Base-by-base conservation (phyloP, 164 flowering plant genomes). In the Vitis amurensis region DNA sequence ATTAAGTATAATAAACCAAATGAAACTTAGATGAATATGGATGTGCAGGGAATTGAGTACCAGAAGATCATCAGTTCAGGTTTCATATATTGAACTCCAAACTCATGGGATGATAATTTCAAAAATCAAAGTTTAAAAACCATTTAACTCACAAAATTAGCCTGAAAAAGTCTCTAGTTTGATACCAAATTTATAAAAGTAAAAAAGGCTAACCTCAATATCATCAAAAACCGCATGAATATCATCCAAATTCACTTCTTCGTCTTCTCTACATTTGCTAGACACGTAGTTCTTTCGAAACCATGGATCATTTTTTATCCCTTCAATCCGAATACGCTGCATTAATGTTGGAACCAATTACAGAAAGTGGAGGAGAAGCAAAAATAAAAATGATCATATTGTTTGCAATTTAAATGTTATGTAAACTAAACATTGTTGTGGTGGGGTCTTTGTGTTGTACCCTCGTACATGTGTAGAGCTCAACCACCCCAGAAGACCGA, bases 201-300 rank as follows among this genome's bases (percentile, higher is more conserved):
- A 49, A 29, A 55, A 47, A 49, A 2, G 13, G 23, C 79, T 16
- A 49, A 95, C 99, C 99, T 91, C 97, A 77, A 95, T 93, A 75
- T 89, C 97, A 68, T 91, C 87, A 78, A 95, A 95, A 74, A 91
- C 99, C 13, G 97, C 94, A 71, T 74, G 77, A 69, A 95, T 86
- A 78, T 95, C 99, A 80, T 95, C 98, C 79, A 95, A 82, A 83
- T 85, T 90, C 71, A 93, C 94, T 75, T 83, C 87, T 78, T 86
- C 94, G 60, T 88, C 97, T 76, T 84, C 87, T 6, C 73, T 78
- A 64, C 79, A 84, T 74, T 78, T 71, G 44, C 81, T 81, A 68
- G 92, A 78, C 52, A 78, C 67, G 78, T 91, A 95, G 72, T 84
- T 84, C 74, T 73, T 85, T 66, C 67, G 74, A 70, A 95, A 95